Evolutionary conservation across 805 yeast species (phyloP).

Genomic region (Henningerozyma blattae): DNA sequence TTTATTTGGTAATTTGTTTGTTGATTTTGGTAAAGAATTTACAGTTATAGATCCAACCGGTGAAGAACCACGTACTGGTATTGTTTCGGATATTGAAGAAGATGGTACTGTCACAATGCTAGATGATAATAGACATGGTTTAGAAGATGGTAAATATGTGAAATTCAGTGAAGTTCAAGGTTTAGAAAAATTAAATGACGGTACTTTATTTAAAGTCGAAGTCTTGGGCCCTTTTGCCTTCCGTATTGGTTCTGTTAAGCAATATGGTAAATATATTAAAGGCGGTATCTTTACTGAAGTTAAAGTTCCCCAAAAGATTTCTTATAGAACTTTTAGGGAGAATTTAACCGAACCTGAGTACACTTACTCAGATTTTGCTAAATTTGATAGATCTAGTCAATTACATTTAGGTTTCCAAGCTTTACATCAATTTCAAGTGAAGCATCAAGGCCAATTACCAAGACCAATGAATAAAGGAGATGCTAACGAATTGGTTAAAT

Average conservation of each 20-base stretch:
- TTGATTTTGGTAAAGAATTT: conserved; percentile 79
- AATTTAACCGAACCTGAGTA: conserved; percentile 73
- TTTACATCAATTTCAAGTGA: conserved; percentile 56
- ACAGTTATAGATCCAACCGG: conserved; percentile 79
- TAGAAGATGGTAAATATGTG: conserved; percentile 85
- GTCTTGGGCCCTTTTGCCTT: conserved; percentile 95
- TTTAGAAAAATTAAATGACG: conserved; percentile 59
- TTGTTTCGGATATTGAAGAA: conserved; percentile 76
- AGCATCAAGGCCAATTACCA: conserved; percentile 58
- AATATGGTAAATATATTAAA: conserved; percentile 54
- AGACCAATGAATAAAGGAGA: conserved; percentile 66
- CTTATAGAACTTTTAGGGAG: conserved; percentile 50
- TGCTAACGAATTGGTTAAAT: conserved; percentile 49
- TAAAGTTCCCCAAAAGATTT: conserved; percentile 57
- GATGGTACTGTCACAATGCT: conserved; percentile 90
- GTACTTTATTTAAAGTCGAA: conserved; percentile 59
- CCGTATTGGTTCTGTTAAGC: conserved; percentile 43
- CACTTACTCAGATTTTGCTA: conserved; percentile 78
- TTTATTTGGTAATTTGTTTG: conserved; percentile 77
- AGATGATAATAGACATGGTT: conserved; percentile 85
- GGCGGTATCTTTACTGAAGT: conserved; percentile 93
- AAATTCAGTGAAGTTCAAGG: conserved; percentile 83
- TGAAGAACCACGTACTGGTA: conserved; percentile 82
- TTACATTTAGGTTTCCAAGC: conserved; percentile 90
- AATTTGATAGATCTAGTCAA: conserved; percentile 85